Evolutionary conservation across 2,329 filamentous ascomycete species (phyloP).

Genomic region (Lachnellula arida): DNA sequence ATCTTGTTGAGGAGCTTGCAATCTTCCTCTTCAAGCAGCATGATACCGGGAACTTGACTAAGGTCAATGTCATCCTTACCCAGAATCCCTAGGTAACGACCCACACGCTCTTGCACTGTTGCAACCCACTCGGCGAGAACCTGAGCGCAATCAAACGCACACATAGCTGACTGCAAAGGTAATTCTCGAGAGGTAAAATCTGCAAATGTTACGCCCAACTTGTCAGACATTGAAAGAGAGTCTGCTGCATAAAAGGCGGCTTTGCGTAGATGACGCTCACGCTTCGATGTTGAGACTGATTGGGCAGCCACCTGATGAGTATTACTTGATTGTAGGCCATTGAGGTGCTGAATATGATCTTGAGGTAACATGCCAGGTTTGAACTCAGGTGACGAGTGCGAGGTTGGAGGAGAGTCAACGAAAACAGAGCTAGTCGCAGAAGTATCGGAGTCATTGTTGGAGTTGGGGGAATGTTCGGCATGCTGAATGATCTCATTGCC

Average conservation of each 20-base stretch:
- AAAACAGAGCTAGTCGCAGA: slow-evolving; percentile 43
- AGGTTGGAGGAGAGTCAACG: slow-evolving; percentile 48
- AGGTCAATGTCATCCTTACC: slow-evolving; percentile 79
- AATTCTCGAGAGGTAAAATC: slow-evolving; percentile 81
- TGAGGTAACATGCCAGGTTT: slow-evolving; percentile 18
- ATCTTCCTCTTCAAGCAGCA: slow-evolving; percentile 90
- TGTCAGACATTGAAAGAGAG: slow-evolving; percentile 83
- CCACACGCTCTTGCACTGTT: slow-evolving; percentile 90
- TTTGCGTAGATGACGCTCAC: slow-evolving; percentile 84
- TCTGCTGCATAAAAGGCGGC: slow-evolving; percentile 95
- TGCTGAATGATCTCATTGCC: slow-evolving; percentile 73
- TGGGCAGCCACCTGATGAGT: slow-evolving; percentile 23
- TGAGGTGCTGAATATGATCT: slow-evolving; percentile 25
- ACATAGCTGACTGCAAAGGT: slow-evolving; percentile 85
- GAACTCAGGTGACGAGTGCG: slow-evolving; percentile 43
- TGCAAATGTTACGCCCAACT: slow-evolving; percentile 77
- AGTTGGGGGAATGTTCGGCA: slow-evolving; percentile 54
- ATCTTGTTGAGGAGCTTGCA: slow-evolving; percentile 80
- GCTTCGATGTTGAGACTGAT: slow-evolving; percentile 54
- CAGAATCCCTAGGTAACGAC: slow-evolving; percentile 79
- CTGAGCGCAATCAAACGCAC: slow-evolving; percentile 89
- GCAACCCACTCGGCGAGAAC: slow-evolving; percentile 93
- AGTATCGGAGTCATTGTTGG: slow-evolving; percentile 42
- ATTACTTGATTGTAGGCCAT: slow-evolving; percentile 23
- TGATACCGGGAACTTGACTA: slow-evolving; percentile 74